Conservation (phyloP, 495 filamentous ascomycete species). For the Penicillium ochrochloron region DNA sequence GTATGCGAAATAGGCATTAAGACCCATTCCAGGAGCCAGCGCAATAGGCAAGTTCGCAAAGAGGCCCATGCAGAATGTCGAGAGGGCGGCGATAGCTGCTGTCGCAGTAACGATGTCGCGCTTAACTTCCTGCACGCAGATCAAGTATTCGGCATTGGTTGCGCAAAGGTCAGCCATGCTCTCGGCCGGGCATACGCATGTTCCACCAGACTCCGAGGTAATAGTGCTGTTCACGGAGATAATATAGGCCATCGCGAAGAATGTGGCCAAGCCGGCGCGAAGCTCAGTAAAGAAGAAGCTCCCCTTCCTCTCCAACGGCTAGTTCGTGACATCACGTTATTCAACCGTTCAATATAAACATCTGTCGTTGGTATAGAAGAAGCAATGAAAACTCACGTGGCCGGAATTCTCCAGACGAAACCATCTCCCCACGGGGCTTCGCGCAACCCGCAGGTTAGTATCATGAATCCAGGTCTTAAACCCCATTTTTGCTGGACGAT, state of each 20-base stretch:
- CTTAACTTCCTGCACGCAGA: slow-evolving; percentile 69
- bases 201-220: slow-evolving; percentile 67
- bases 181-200: slow-evolving; percentile 67
- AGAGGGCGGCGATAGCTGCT: slow-evolving; percentile 73
- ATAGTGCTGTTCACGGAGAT: slow-evolving; percentile 77
- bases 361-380: neutral
- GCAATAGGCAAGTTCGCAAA: slow-evolving; percentile 74
- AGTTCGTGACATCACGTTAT: neutral
- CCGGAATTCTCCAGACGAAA: slow-evolving; percentile 77
- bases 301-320: slow-evolving; percentile 69
- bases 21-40: slow-evolving; percentile 79
- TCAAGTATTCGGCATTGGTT: slow-evolving; percentile 59
- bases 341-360: neutral
- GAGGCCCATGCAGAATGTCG: slow-evolving; percentile 75
- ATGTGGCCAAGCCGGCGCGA: slow-evolving; percentile 77
- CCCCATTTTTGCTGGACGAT: slow-evolving; percentile 27
- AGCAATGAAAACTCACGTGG: slow-evolving; percentile 57
- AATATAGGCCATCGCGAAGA: slow-evolving; percentile 89
- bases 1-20: slow-evolving; percentile 85
- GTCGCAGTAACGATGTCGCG: slow-evolving; percentile 80
- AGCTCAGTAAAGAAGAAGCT: slow-evolving; percentile 80
- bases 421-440: slow-evolving; percentile 67
- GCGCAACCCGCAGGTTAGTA: slow-evolving; percentile 59
- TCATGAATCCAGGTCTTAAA: slow-evolving; percentile 54
- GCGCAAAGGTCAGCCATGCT: slow-evolving; percentile 57